phyloP scores from a whole-genome alignment of 1,284 basidiomycete genomes.

The Ustilago xerochloae region DNA sequence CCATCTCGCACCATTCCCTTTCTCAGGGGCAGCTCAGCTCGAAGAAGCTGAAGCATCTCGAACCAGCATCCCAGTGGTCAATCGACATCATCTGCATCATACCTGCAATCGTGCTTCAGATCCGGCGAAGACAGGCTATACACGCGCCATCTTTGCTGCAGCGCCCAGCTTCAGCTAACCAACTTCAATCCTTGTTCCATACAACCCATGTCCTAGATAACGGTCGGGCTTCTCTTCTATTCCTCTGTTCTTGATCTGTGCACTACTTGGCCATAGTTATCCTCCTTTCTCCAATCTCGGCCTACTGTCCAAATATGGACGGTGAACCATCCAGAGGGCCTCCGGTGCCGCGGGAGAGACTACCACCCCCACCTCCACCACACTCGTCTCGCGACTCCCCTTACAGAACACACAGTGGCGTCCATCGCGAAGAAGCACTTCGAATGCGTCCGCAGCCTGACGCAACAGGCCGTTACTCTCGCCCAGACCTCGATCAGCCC shows the following conservation, averaged over 20 bases:
- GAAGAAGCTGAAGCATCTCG: neutral
- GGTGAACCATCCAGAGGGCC: constrained; percentile 26
- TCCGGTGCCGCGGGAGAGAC: constrained; percentile 10
- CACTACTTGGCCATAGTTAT: too few relatives aligned
- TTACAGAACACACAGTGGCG: neutral
- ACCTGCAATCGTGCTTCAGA: neutral
- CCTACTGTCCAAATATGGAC: constrained; percentile 13
- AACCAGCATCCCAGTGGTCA: too few relatives aligned
- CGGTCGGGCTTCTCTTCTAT: neutral
- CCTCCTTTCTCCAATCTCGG: neutral
- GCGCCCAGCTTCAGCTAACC: neutral
- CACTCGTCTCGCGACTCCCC: constrained; percentile 6
- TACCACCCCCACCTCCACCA: neutral
- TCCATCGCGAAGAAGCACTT: constrained; percentile 14
- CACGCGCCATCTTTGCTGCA: constrained; percentile 28
- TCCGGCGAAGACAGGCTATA: constrained; percentile 33
- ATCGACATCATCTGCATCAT: neutral
- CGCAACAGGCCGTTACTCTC: constrained; percentile 12
- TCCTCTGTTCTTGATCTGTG: neutral
- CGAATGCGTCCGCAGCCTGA: constrained; percentile 20
- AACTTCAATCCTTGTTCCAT: neutral
- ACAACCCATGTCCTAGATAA: neutral
- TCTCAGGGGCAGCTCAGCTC: too few relatives aligned
- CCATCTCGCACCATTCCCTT: too few relatives aligned
- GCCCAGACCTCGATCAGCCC: constrained; percentile 15